These are phyloP conservation scores for Pholiota conissans DNA, from an alignment of 768 basidiomycete species.

Conservation along the genomic window DNA sequence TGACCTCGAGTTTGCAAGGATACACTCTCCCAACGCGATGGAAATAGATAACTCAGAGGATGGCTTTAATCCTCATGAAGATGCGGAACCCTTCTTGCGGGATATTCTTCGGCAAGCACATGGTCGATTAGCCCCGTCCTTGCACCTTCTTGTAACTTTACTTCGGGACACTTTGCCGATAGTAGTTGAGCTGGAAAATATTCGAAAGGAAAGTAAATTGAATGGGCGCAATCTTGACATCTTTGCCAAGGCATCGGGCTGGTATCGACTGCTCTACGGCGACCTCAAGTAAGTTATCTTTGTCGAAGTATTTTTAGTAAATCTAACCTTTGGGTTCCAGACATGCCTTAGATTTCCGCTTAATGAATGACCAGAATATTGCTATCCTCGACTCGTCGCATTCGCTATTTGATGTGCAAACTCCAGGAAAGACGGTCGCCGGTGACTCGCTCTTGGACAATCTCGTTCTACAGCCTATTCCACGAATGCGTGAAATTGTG, in stretches of 20 bases:
- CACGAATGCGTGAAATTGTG: slow-evolving; percentile 53
- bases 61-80: slow-evolving; percentile 72
- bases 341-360: slow-evolving; percentile 78
- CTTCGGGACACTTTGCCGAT: slow-evolving; percentile 80
- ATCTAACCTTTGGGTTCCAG: slow-evolving; percentile 31
- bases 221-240: slow-evolving; percentile 49
- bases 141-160: slow-evolving; percentile 66
- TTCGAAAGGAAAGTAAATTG: slow-evolving; percentile 36
- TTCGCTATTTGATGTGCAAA: slow-evolving; percentile 44
- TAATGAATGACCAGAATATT: slow-evolving; percentile 65
- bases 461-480: slow-evolving; percentile 58
- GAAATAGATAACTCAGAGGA: slow-evolving; percentile 23
- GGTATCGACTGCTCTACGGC: slow-evolving; percentile 76
- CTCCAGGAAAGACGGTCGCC: slow-evolving; percentile 5
- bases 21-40: slow-evolving; percentile 24
- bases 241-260: slow-evolving; percentile 79
- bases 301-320: background rate
- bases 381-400: slow-evolving; percentile 75
- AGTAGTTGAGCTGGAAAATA: slow-evolving; percentile 66
- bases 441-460: slow-evolving; percentile 16
- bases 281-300: slow-evolving; percentile 53
- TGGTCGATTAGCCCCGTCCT: slow-evolving; percentile 61
- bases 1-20: slow-evolving; percentile 70
- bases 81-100: slow-evolving; percentile 75
- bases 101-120: slow-evolving; percentile 66